Conservation (phyloP, 1,284 basidiomycete genomes). For the Cerrena zonata region DNA sequence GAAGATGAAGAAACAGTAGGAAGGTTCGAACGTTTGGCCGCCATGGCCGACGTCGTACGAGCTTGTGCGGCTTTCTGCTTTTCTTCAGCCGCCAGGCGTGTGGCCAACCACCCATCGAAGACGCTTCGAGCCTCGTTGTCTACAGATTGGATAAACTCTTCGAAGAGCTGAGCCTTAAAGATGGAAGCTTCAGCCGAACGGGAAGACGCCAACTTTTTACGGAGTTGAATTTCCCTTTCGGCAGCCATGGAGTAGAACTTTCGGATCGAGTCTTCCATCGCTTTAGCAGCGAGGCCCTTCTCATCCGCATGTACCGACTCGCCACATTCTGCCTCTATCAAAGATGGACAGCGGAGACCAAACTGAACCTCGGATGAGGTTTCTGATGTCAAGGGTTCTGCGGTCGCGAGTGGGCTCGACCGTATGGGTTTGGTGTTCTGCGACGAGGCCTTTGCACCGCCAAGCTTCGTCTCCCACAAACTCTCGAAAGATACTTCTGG, state of each 20-base stretch:
- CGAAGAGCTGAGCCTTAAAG: neutral
- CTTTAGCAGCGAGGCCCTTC: slow-evolving; percentile 9
- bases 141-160: neutral
- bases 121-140: neutral
- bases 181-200: too few relatives aligned
- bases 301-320: neutral
- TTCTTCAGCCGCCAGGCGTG: neutral
- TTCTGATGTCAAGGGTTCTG: neutral
- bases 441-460: neutral
- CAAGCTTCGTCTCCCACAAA: neutral
- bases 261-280: slow-evolving; percentile 13
- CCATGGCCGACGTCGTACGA: neutral
- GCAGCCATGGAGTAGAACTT: slow-evolving; percentile 20
- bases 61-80: neutral
- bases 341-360: slow-evolving; percentile 7
- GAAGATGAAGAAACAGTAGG: too few relatives aligned
- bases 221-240: slow-evolving; percentile 20
- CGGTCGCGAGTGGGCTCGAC: slow-evolving; percentile 4
- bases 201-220: slow-evolving; percentile 9
- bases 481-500: neutral
- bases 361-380: neutral
- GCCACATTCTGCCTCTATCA: slow-evolving; percentile 12
- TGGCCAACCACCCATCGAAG: neutral
- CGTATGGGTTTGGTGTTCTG: slow-evolving; percentile 1
- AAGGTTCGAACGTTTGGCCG: neutral